Evolutionary conservation across 2,329 filamentous ascomycete species (phyloP), one percentile per base, ranked within the genome.

Genomic region (Alternaria metachromatica): DNA sequence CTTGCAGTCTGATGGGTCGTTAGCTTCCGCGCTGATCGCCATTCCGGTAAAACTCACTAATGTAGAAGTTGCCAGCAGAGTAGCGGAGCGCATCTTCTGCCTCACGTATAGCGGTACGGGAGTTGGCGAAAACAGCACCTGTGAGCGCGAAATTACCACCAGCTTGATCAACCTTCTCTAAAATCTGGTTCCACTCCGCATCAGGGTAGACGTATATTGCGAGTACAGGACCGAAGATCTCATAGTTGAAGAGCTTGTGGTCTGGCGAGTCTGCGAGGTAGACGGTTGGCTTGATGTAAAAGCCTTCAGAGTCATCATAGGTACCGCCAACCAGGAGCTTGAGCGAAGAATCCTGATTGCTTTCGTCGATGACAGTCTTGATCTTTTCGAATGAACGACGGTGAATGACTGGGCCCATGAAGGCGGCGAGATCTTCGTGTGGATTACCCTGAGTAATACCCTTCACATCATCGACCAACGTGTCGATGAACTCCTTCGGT

Each of bases 331-430:
- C 87, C 9, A 96, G 79, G 3, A 94, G 84, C 78, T 91, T 86
- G 26, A 96, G 86, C 66, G 90, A 87, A 9, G 85, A 80, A 77
- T 96, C 93, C 4, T 84, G 84, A 81, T 92, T 93, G 20, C 92
- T 91, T 28, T 87, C 87, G 64, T 95, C 90, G 68, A 96, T 96
- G 58, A 90, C 90, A 13, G 85, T 84, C 2, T 87, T 85, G 7
- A 96, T 87, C 82, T 94, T 94, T 78, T 92, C 87, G 84, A 96
- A 96, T 3, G 90, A 91, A 13, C 84, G 86, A 66, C 88, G 85
- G 82, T 96, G 92, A 78, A 96, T 96, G 59, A 96, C 92, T 12
- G 93, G 93, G 10, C 92, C 92, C 76, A 94, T 88, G 82, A 96
- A 96, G 82, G 93, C 92, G 68, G 86, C 83, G 72, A 91, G 89